Evolutionary conservation across 768 basidiomycete genomes (phyloP).

Genomic region (Psilocybe cyanescens): DNA sequence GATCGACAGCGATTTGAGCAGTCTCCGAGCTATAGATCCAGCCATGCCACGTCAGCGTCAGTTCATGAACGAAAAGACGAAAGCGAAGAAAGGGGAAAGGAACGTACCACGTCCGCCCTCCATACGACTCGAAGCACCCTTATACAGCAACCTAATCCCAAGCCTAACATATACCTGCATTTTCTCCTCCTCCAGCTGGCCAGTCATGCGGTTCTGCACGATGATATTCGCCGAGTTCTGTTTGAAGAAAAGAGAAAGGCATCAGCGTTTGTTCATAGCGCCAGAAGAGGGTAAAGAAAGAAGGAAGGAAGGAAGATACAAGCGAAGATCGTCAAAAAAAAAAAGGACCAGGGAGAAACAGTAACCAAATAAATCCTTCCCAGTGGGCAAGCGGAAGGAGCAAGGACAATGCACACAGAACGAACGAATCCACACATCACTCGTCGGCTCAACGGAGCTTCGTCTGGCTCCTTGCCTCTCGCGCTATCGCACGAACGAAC

Average conservation of each 20-base stretch:
- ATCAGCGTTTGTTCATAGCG: too few species aligned
- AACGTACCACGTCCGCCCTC: conserved; percentile 81
- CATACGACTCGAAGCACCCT: conserved; percentile 87
- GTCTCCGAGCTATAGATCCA: conserved; percentile 59
- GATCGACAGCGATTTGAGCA: conserved; percentile 88
- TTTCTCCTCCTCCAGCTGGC: conserved; percentile 95
- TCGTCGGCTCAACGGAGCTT: too few species aligned
- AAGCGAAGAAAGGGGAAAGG: neutral
- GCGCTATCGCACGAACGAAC: too few species aligned
- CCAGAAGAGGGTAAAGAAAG: too few species aligned
- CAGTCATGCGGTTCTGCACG: conserved; percentile 91
- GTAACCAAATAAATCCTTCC: too few species aligned
- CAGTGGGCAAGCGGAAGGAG: too few species aligned
- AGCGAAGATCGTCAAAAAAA: neutral
- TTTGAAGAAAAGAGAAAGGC: neutral
- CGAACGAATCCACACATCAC: too few species aligned
- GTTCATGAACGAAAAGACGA: neutral
- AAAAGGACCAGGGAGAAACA: too few species aligned
- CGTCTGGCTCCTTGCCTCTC: too few species aligned
- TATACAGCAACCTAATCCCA: conserved; percentile 92
- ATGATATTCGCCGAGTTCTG: conserved; percentile 98
- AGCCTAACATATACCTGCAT: conserved; percentile 94
- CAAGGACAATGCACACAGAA: too few species aligned
- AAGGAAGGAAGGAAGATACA: too few species aligned
- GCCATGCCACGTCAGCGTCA: too few species aligned